A percentile compares a stretch with the other conserved stretches of the same genome.
These are phyloP conservation scores for Pugionium cornutum DNA, from an alignment of 345 rosid species.

Conservation along the genomic window DNA sequence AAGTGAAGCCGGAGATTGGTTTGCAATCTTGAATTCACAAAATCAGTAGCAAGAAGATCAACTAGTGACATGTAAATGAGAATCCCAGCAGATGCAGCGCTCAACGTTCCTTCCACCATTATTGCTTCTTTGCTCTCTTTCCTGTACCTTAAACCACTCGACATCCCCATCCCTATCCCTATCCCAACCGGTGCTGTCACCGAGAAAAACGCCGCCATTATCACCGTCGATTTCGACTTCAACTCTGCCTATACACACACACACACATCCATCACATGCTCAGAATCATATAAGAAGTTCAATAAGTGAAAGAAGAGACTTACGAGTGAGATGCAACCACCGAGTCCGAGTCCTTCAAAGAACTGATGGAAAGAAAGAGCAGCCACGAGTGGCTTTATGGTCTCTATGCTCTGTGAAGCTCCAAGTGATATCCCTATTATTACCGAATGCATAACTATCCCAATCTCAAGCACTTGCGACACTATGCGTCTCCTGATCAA, in stretches of 20 bases:
- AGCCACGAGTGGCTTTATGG: slow-evolving; percentile 74
- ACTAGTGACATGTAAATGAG: slow-evolving; percentile 81
- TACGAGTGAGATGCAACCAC: slow-evolving; percentile 80
- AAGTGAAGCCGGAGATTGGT: slow-evolving; percentile 52
- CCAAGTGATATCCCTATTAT: slow-evolving; percentile 90
- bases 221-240: slow-evolving; percentile 46
- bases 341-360: slow-evolving; percentile 94
- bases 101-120: slow-evolving; percentile 60
- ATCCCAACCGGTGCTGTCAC: slow-evolving; percentile 66
- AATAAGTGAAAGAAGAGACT: neutral
- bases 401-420: slow-evolving; percentile 79
- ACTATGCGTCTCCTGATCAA: slow-evolving; percentile 51
- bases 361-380: slow-evolving; percentile 95
- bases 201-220: slow-evolving; percentile 74
- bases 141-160: slow-evolving; percentile 43
- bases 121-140: slow-evolving; percentile 52
- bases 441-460: slow-evolving; percentile 88
- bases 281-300: too few species aligned
- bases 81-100: slow-evolving; percentile 71
- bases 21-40: slow-evolving; percentile 61
- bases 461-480: slow-evolving; percentile 86
- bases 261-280: neutral
- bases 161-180: slow-evolving; percentile 59
- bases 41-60: slow-evolving; percentile 75
- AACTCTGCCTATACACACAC: slow-evolving; percentile 49